Evolutionary conservation across 2,329 filamentous ascomycete species (phyloP).

Genomic region (Fusarium sacchari): DNA sequence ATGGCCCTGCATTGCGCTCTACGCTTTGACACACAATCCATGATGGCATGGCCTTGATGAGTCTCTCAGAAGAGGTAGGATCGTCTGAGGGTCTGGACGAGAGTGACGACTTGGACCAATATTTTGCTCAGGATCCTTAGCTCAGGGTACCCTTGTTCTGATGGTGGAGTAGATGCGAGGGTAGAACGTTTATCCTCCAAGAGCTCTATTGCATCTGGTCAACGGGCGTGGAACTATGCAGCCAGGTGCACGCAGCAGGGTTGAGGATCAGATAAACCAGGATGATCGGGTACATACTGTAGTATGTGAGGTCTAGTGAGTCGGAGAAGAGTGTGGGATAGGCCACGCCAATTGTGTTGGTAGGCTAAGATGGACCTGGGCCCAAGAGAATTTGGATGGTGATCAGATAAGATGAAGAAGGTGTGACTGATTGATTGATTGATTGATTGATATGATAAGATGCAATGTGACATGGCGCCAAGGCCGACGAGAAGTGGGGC

Average conservation of each 20-base stretch:
- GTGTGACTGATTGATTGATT: constrained; percentile 21
- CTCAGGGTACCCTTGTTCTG: neutral
- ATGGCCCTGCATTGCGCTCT: neutral
- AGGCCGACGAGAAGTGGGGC: neutral
- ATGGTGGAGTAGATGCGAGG: constrained; percentile 1
- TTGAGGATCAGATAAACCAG: neutral
- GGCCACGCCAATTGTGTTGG: neutral
- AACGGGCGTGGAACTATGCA: neutral
- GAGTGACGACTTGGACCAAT: neutral
- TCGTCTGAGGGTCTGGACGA: neutral
- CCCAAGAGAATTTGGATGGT: neutral
- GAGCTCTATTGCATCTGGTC: neutral
- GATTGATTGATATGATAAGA: constrained; percentile 32
- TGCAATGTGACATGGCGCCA: constrained; percentile 16
- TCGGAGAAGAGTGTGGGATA: neutral
- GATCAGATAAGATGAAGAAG: constrained; percentile 42
- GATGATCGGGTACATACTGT: neutral
- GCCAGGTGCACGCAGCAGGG: too few relatives aligned
- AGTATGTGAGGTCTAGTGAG: neutral
- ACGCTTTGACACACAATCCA: neutral
- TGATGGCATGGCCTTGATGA: neutral
- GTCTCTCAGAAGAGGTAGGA: neutral
- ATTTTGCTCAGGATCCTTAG: neutral
- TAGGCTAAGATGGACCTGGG: neutral
- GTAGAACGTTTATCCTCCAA: constrained; percentile 7